A percentile compares a stretch with the other conserved stretches of the same genome.
These are phyloP conservation scores for Wickerhamiella siamensis DNA, from an alignment of 805 yeast genomes.

Conservation along the genomic window DNA sequence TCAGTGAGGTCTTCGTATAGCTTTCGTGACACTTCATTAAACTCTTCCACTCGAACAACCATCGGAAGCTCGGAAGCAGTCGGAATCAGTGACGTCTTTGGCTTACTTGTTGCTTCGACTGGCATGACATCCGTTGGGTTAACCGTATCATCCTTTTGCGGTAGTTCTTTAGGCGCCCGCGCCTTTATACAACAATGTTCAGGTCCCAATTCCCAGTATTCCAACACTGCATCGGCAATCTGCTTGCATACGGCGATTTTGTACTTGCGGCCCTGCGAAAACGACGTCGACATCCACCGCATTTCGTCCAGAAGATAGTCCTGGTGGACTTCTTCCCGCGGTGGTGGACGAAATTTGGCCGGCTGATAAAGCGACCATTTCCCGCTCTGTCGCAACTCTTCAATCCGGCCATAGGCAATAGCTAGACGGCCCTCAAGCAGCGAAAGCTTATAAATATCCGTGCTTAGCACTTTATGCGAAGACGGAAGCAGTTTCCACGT, in stretches of 20 bases:
- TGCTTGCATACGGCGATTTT: conserved; percentile 56
- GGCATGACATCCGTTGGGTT: neutral
- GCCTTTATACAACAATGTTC: conserved; percentile 43
- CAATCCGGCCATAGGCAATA: conserved; percentile 78
- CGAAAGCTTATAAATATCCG: conserved; percentile 75
- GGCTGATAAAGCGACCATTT: conserved; percentile 92
- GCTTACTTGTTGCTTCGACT: neutral
- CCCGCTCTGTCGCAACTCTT: conserved; percentile 73
- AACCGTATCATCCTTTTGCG: neutral
- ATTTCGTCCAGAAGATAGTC: conserved; percentile 61
- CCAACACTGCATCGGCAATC: conserved; percentile 52
- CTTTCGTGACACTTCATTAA: conserved; percentile 8
- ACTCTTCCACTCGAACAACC: neutral
- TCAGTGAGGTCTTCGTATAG: conserved; percentile 16
- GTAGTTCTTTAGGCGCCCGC: neutral
- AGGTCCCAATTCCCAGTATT: conserved; percentile 49
- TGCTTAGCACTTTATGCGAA: conserved; percentile 72
- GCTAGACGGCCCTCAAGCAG: conserved; percentile 82
- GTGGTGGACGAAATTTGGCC: conserved; percentile 54
- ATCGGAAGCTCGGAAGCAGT: conserved; percentile 36
- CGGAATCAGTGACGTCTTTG: neutral
- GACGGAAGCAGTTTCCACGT: conserved; percentile 65
- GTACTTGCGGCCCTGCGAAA: conserved; percentile 52
- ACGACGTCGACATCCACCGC: conserved; percentile 71
- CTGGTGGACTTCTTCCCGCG: conserved; percentile 43